phyloP scores from a whole-genome alignment of 2,329 filamentous ascomycete genomes.

The Fusarium zealandicum region DNA sequence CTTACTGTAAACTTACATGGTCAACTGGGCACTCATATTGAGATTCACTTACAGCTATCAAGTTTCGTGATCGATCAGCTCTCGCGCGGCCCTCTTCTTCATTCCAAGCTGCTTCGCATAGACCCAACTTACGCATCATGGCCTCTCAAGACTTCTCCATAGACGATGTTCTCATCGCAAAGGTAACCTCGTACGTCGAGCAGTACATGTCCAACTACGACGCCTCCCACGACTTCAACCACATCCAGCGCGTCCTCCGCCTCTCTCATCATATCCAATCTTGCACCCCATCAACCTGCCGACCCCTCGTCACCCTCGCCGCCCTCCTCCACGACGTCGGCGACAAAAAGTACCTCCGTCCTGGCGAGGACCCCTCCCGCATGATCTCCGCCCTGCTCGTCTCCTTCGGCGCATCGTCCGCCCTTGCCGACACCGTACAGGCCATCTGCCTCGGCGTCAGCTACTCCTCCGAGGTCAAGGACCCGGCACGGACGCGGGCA shows the following conservation, averaged over 20 bases:
- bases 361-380: slow-evolving; percentile 63
- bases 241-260: slow-evolving; percentile 81
- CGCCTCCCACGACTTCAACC: slow-evolving; percentile 85
- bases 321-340: slow-evolving; percentile 88
- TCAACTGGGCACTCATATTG: background rate
- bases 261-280: slow-evolving; percentile 72
- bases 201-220: slow-evolving; percentile 81
- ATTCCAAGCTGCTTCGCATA: background rate
- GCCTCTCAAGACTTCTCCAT: slow-evolving; percentile 34
- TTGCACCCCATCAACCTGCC: slow-evolving; percentile 50
- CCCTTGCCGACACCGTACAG: slow-evolving; percentile 72
- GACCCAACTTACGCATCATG: slow-evolving; percentile 29
- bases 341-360: slow-evolving; percentile 78
- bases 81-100: too few species aligned
- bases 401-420: slow-evolving; percentile 60
- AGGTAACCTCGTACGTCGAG: slow-evolving; percentile 69
- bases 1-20: background rate
- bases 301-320: slow-evolving; percentile 67
- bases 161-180: slow-evolving; percentile 57
- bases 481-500: slow-evolving; percentile 65
- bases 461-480: slow-evolving; percentile 75
- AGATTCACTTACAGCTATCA: slow-evolving; percentile 2
- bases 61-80: too few species aligned
- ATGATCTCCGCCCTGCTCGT: slow-evolving; percentile 63
- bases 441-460: slow-evolving; percentile 78